Conservation (phyloP, 352 stramenopile genomes). For the Phytophthora litchii region DNA sequence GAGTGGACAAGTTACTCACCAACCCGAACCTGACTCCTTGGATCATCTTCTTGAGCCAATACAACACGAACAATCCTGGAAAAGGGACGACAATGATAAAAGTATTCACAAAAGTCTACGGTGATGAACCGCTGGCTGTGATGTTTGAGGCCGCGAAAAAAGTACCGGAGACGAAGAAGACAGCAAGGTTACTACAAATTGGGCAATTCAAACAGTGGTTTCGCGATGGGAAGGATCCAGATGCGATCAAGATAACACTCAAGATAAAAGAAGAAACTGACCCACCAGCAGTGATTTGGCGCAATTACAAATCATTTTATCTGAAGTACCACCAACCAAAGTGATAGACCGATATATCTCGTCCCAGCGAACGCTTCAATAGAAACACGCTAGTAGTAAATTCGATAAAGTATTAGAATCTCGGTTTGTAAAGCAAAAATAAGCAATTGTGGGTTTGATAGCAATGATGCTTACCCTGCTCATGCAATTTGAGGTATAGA, state of each 20-base stretch:
- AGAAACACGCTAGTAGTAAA: no score
- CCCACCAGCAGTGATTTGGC: slow-evolving; percentile 1
- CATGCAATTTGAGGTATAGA: no score
- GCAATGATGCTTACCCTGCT: no score
- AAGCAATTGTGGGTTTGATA: no score
- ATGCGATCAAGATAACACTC: background rate
- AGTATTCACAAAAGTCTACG: slow-evolving; percentile 13
- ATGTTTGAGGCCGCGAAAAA: slow-evolving; percentile 13
- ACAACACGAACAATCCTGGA: slow-evolving; percentile 5
- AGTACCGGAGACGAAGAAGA: slow-evolving; percentile 7
- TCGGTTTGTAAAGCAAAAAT: no score
- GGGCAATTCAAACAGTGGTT: slow-evolving; percentile 10
- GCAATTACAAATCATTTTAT: slow-evolving; percentile 3
- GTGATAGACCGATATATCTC: no score
- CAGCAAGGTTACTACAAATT: slow-evolving; percentile 1
- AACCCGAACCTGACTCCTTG: slow-evolving; percentile 1
- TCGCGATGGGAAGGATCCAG: background rate
- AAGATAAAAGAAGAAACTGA: slow-evolving; percentile 2
- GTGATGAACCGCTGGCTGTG: slow-evolving; percentile 1
- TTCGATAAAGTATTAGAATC: no score
- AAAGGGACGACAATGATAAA: slow-evolving; percentile 15
- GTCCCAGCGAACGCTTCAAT: no score
- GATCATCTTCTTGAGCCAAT: slow-evolving; percentile 3
- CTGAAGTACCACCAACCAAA: no score
- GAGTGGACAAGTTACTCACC: slow-evolving; percentile 1